Conservation (phyloP, 176 grass and related monocot species). For the Eremochloa ophiuroides region DNA sequence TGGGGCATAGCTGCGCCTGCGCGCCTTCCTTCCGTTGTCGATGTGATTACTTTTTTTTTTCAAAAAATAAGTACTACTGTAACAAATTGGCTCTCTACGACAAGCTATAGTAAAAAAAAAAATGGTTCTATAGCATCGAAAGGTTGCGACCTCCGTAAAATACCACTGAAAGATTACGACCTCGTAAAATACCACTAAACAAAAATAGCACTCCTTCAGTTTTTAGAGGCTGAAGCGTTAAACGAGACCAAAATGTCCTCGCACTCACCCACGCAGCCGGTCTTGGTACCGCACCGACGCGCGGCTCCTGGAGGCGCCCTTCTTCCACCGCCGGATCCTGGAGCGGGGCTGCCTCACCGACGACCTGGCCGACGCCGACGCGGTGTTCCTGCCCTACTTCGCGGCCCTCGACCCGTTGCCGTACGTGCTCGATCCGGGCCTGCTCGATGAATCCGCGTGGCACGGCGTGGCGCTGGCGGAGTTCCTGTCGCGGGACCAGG, state of each 20-base stretch:
- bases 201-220: too few relatives aligned
- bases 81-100: too few relatives aligned
- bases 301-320: conserved; percentile 51
- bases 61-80: too few relatives aligned
- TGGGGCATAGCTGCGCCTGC: conserved; percentile 1
- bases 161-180: too few relatives aligned
- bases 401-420: conserved; percentile 64
- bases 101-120: too few relatives aligned
- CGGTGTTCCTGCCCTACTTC: conserved; percentile 80
- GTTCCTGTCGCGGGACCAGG: too few relatives aligned
- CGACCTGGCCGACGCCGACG: conserved; percentile 41
- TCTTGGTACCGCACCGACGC: conserved; percentile 72
- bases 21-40: neutral
- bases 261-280: conserved; percentile 34
- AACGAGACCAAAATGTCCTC: too few relatives aligned
- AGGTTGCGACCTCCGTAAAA: too few relatives aligned
- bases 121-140: too few relatives aligned
- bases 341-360: conserved; percentile 48
- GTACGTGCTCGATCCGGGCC: conserved; percentile 36
- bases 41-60: too few relatives aligned
- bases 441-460: conserved; percentile 32
- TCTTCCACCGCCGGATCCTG: conserved; percentile 66
- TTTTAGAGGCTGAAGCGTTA: too few relatives aligned
- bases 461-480: conserved; percentile 42
- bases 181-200: too few relatives aligned